phyloP scores from a whole-genome alignment of 768 basidiomycete genomes.

The Glaciozyma antarctica region DNA sequence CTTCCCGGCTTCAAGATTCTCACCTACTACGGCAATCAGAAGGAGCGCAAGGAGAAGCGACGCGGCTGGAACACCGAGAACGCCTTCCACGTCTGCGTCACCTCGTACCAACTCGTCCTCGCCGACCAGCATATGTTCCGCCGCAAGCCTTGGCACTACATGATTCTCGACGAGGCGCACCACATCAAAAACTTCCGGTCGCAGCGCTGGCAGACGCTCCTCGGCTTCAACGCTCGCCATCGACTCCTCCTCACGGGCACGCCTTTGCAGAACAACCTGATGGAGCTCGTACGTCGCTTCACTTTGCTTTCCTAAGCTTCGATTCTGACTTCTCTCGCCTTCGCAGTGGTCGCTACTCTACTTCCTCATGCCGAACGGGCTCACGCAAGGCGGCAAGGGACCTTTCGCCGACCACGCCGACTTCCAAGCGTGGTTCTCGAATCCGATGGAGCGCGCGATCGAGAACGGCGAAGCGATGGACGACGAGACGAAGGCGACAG shows the following conservation, averaged over 20 bases:
- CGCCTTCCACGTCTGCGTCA: conserved; percentile 54
- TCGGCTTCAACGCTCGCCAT: conserved; percentile 64
- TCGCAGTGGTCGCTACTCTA: conserved; percentile 74
- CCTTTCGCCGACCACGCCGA: conserved; percentile 80
- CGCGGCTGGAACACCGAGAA: conserved; percentile 34
- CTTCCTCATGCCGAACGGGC: conserved; percentile 78
- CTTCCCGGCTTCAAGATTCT: conserved; percentile 54
- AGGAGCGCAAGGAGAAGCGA: conserved; percentile 59
- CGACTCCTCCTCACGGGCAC: conserved; percentile 92
- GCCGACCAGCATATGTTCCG: conserved; percentile 36
- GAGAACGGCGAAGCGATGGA: conserved; percentile 53
- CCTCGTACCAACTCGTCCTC: conserved; percentile 48
- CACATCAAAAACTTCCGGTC: conserved; percentile 82
- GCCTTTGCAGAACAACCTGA: conserved; percentile 90
- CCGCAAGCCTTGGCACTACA: conserved; percentile 61
- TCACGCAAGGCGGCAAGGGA: conserved; percentile 21
- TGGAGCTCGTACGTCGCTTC: conserved; percentile 39
- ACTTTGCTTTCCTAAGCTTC: no score
- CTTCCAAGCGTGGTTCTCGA: conserved; percentile 93
- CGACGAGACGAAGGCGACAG: conserved; percentile 62
- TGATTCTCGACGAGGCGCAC: conserved; percentile 93
- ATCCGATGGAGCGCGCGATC: conserved; percentile 72
- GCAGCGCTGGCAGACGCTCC: conserved; percentile 35
- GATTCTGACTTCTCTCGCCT: neutral
- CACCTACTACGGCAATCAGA: conserved; percentile 82